Base-by-base conservation (phyloP, 139 green algal genomes). In the Picochlorum sp. region DNA sequence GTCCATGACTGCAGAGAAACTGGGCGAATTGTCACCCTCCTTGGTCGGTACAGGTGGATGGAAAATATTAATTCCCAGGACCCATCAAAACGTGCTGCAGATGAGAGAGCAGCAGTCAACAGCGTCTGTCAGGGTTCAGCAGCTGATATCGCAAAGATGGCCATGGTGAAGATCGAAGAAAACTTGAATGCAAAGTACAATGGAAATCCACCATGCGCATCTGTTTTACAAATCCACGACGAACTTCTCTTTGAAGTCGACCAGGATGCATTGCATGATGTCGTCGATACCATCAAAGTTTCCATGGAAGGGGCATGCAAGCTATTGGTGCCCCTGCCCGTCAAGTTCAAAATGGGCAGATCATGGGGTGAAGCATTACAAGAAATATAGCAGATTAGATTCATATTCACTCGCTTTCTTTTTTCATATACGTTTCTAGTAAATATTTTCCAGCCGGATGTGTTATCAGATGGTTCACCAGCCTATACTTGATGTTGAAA, bases 211-310 rank as follows among this genome's bases (percentile, higher is more conserved):
- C 47, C 21, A 18, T 31, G 11, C 5, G 41, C 13, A n/a, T 21
- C 62, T 28, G 14, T 66, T 9, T 37, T 74, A 26, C 80, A 95
- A 77, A 79, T 96, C 23, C 89, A 96, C 55, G 89, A 96, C 57
- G 89, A 96, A 76, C 75, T 96, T 49, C 45, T 96, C 60, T 82
- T 93, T 52, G 86, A 95, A 71, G 81, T 92, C 54, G 41, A 62
- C 4, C 45, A 38, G 10, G 56, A 26, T 5, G 16, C 30, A 18
- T 47, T 88, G 45, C 38, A 70, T 14, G 34, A 63, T 9, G 75
- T 77, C 34, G 77, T 71, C 1, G 6, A 24, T 1, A 30, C 83
- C 11, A 70, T 95, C 18, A 65, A 62, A 11, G 3, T n/a, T 1
- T 66, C 66, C 54, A 87, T 96, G 82, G 77, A 91, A 64, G 38